A percentile compares a stretch with the other conserved stretches of the same genome.
These are phyloP conservation scores for Thermothelomyces thermophilus DNA, from an alignment of 2,329 filamentous ascomycete species.

Conservation along the genomic window DNA sequence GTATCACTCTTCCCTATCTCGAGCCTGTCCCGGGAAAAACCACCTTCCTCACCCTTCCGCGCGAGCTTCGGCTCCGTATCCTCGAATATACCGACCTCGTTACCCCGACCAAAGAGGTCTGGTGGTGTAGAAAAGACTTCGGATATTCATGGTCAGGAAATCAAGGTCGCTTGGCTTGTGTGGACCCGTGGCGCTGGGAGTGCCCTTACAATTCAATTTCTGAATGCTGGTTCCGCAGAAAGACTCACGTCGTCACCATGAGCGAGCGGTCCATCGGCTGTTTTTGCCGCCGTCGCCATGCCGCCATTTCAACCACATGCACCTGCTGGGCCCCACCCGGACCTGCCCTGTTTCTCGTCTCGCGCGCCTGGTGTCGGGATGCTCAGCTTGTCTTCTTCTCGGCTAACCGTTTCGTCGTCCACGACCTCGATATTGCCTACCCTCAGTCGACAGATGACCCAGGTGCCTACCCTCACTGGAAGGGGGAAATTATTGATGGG, in stretches of 20 bases:
- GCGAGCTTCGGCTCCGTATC: constrained; percentile 17
- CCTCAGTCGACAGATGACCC: neutral
- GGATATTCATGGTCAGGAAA: too few relatives aligned
- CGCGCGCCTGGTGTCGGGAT: neutral
- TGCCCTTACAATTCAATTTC: neutral
- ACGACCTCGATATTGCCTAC: constrained; percentile 3
- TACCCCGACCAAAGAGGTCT: constrained; percentile 17
- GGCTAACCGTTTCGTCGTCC: constrained; percentile 10
- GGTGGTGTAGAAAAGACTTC: neutral
- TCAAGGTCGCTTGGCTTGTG: too few relatives aligned
- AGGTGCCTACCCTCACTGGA: neutral
- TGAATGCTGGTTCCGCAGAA: too few relatives aligned
- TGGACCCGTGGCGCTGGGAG: too few relatives aligned
- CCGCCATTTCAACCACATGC: constrained; percentile 4
- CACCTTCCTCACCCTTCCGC: constrained; percentile 7
- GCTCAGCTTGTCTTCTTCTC: constrained; percentile 14
- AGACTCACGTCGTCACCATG: neutral
- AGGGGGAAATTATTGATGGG: too few relatives aligned
- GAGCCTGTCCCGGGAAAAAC: neutral
- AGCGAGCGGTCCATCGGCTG: neutral
- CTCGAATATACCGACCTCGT: constrained; percentile 19
- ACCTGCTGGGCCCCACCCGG: constrained; percentile 1
- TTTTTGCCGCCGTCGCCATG: constrained; percentile 6
- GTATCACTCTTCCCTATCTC: neutral
- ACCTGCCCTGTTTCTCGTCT: constrained; percentile 3